Evolutionary conservation across 257 asterid genomes (phyloP).

Genomic region (Solanum corneliomulleri): DNA sequence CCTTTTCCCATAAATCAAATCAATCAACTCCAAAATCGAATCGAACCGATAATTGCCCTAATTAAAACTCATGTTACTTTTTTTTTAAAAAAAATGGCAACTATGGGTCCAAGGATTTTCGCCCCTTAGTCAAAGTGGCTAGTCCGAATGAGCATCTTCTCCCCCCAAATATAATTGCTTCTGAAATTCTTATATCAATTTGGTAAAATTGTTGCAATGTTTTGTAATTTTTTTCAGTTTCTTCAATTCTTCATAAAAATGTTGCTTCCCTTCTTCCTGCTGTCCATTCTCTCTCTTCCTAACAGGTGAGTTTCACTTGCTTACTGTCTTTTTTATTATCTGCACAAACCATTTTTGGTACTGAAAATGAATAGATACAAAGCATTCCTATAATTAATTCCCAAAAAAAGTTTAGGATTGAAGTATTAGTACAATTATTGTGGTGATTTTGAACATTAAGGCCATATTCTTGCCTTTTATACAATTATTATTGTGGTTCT

Average conservation of each 20-base stretch:
- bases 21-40: too few species aligned
- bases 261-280: constrained; percentile 19
- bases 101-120: neutral
- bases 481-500: too few species aligned
- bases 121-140: neutral
- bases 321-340: neutral
- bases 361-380: neutral
- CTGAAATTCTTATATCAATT: neutral
- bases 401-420: too few species aligned
- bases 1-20: too few species aligned
- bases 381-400: neutral
- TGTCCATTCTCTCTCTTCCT: constrained; percentile 8
- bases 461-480: too few species aligned
- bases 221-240: neutral
- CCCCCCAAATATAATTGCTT: neutral
- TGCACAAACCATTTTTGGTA: neutral
- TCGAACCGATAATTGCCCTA: neutral
- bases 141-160: neutral
- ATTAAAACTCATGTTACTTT: too few species aligned
- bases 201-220: neutral
- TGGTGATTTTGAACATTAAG: neutral
- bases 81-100: too few species aligned
- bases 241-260: neutral
- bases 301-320: constrained; percentile 15
- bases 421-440: neutral